phyloP scores from a whole-genome alignment of 495 filamentous ascomycete genomes.

The Daldinia bambusicola region DNA sequence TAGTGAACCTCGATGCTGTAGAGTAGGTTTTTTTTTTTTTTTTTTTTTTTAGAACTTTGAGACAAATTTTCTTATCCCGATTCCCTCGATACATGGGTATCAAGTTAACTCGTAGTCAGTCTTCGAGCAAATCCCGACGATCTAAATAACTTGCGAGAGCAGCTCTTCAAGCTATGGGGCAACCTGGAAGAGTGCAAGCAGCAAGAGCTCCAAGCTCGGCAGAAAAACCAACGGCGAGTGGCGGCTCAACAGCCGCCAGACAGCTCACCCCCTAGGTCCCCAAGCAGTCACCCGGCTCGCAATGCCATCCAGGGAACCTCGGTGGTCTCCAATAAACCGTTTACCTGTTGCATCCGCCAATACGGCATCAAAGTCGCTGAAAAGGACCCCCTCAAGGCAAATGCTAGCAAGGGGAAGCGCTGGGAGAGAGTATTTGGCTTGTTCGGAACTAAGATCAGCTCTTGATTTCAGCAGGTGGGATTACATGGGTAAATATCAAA shows the following conservation, averaged over 20 bases:
- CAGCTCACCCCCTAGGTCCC: constrained; percentile 28
- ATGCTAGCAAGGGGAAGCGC: constrained; percentile 48
- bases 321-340: constrained; percentile 59
- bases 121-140: constrained; percentile 61
- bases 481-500: not conserved
- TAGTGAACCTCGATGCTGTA: constrained; percentile 73
- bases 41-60: not conserved
- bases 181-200: constrained; percentile 77
- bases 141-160: constrained; percentile 69
- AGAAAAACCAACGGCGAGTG: constrained; percentile 38
- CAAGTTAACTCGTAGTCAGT: constrained; percentile 43
- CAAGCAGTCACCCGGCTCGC: constrained; percentile 3
- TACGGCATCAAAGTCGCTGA: constrained; percentile 61
- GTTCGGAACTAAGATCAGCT: constrained; percentile 64
- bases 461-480: not conserved
- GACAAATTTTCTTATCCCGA: not conserved
- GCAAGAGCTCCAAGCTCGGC: constrained; percentile 31
- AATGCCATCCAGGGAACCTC: constrained; percentile 35
- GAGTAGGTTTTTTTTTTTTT: constrained; percentile 66
- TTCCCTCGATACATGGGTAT: constrained; percentile 3
- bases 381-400: constrained; percentile 43
- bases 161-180: constrained; percentile 86
- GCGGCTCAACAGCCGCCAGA: constrained; percentile 34
- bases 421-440: constrained; percentile 65
- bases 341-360: constrained; percentile 70